These are phyloP conservation scores for Aegilops bicornis DNA, from an alignment of 176 grass and related monocot genomes.

Conservation along the genomic window DNA sequence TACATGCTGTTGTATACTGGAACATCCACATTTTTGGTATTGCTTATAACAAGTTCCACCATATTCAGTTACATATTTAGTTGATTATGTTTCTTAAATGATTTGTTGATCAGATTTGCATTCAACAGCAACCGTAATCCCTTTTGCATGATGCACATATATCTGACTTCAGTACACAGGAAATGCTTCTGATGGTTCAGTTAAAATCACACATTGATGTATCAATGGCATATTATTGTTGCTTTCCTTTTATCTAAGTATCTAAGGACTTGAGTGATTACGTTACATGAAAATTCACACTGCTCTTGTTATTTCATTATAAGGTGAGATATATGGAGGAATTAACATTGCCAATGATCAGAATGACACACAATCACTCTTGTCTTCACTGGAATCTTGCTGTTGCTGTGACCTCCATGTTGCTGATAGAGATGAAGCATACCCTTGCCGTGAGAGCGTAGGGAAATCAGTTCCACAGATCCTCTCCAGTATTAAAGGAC, in stretches of 20 bases:
- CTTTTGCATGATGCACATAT: background rate
- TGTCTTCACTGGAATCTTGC: constrained; percentile 63
- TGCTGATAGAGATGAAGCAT: constrained; percentile 34
- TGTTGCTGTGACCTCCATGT: constrained; percentile 43
- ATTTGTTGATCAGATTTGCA: background rate
- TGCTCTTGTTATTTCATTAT: background rate
- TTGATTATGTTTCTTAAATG: background rate
- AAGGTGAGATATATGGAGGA: constrained; percentile 91
- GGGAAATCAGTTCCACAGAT: constrained; percentile 50
- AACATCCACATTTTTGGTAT: background rate
- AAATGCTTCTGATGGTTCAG: background rate
- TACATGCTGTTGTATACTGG: background rate
- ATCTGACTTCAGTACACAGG: background rate
- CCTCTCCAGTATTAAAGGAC: constrained; percentile 76
- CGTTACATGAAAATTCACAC: background rate
- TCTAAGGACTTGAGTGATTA: background rate
- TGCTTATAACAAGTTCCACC: background rate
- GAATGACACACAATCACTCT: constrained; percentile 67
- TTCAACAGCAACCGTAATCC: background rate
- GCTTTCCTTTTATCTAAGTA: background rate
- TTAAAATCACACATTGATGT: background rate
- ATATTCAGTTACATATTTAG: background rate
- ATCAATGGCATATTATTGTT: background rate
- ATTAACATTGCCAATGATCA: constrained; percentile 54
- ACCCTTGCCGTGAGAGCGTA: constrained; percentile 23